These are phyloP conservation scores for Aureococcus anophagefferens DNA, from an alignment of 108 stramenopile species.

Conservation along the genomic window DNA sequence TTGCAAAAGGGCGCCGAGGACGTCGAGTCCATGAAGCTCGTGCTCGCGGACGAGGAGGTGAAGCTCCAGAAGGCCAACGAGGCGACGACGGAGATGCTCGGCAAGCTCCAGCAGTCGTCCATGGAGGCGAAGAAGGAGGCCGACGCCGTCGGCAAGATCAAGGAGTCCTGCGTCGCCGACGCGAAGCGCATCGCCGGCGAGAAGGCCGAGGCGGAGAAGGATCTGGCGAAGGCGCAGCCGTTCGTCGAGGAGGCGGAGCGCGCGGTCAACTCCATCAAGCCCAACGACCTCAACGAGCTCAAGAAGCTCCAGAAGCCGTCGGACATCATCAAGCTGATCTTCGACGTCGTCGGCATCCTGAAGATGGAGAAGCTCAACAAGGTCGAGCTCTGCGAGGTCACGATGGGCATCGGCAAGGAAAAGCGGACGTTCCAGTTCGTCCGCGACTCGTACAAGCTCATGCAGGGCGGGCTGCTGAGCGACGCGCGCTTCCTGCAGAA, in stretches of 20 bases:
- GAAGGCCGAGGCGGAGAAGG: conserved; percentile 41
- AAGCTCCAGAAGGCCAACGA: conserved; percentile 38
- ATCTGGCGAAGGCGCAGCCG: conserved; percentile 52
- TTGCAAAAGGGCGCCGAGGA: conserved; percentile 42
- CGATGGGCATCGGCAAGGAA: conserved; percentile 50
- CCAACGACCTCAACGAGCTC: conserved; percentile 47
- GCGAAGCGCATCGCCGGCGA: conserved; percentile 39
- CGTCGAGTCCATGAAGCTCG: conserved; percentile 54
- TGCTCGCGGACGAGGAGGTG: conserved; percentile 45
- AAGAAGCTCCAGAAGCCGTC: conserved; percentile 49
- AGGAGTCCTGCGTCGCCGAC: conserved; percentile 44
- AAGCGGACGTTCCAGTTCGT: conserved; percentile 42
- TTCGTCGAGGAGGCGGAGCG: conserved; percentile 52
- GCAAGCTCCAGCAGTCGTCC: conserved; percentile 29
- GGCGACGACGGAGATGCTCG: conserved; percentile 46
- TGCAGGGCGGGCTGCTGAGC: conserved; percentile 39
- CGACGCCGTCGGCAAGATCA: conserved; percentile 43
- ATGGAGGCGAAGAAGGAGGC: conserved; percentile 52
- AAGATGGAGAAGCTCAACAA: conserved; percentile 28
- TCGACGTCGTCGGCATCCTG: conserved; percentile 48
- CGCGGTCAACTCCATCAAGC: conserved; percentile 39
- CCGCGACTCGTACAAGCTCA: conserved; percentile 34
- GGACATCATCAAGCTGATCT: conserved; percentile 53
- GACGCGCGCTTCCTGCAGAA: conserved; percentile 44
- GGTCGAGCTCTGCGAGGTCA: conserved; percentile 21